Evolutionary conservation across 768 basidiomycete genomes (phyloP).

Genomic region (Rhodotorula taiwanensis): DNA sequence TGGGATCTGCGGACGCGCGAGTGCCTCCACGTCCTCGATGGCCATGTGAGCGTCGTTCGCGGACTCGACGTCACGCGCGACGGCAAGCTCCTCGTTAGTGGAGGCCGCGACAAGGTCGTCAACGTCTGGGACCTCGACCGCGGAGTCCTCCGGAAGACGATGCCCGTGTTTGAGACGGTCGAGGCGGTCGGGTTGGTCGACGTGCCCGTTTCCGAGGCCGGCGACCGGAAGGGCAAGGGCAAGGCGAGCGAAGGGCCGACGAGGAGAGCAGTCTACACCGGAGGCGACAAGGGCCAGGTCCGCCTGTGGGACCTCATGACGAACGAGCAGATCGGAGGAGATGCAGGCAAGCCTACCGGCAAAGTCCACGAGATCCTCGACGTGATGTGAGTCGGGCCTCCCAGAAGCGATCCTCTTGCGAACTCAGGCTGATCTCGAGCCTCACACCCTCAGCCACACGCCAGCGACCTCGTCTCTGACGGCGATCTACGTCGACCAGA

Average conservation of each 20-base stretch:
- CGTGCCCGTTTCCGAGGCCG: constrained; percentile 36
- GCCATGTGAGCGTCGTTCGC: constrained; percentile 88
- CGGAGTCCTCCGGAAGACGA: constrained; percentile 50
- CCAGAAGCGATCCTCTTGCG: neutral
- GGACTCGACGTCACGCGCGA: constrained; percentile 77
- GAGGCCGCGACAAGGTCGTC: constrained; percentile 86
- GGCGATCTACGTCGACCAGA: constrained; percentile 91
- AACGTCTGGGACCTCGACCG: constrained; percentile 75
- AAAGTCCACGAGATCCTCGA: constrained; percentile 69
- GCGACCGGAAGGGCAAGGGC: constrained; percentile 42
- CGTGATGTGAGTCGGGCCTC: constrained; percentile 60
- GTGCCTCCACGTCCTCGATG: constrained; percentile 77
- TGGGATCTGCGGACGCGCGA: constrained; percentile 73
- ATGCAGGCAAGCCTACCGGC: constrained; percentile 45
- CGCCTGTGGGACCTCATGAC: constrained; percentile 74
- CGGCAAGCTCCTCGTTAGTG: constrained; percentile 82
- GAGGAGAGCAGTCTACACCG: constrained; percentile 59
- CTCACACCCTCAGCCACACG: constrained; percentile 7
- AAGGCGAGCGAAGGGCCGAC: constrained; percentile 38
- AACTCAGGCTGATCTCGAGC: neutral
- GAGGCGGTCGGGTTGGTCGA: constrained; percentile 39
- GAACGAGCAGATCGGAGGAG: constrained; percentile 52
- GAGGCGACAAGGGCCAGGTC: constrained; percentile 79
- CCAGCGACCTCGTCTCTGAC: constrained; percentile 49
- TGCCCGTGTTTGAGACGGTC: constrained; percentile 42